phyloP scores from a whole-genome alignment of 345 rosid genomes.

The Arabidopsis arenosa region DNA sequence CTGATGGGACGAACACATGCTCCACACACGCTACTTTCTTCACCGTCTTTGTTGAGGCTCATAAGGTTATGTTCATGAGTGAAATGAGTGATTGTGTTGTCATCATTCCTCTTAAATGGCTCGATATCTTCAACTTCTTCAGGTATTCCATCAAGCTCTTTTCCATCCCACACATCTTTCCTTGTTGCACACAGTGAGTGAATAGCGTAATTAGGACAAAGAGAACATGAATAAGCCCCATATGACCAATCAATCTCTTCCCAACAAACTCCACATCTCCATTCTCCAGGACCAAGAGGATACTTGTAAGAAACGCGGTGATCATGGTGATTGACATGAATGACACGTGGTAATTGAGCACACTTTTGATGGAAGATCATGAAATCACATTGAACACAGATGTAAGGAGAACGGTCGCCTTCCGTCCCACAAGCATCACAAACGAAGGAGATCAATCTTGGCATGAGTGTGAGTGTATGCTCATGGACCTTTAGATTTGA shows the following conservation, averaged over 20 bases:
- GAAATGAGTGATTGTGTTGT: slow-evolving; percentile 28
- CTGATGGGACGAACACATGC: neutral
- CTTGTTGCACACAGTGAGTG: slow-evolving; percentile 26
- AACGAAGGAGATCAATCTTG: slow-evolving; percentile 1
- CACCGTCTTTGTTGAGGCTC: neutral
- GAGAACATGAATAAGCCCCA: slow-evolving; percentile 13
- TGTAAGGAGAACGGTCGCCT: slow-evolving; percentile 23
- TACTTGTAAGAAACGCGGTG: slow-evolving; percentile 20
- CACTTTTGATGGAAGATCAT: slow-evolving; percentile 5
- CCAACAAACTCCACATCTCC: slow-evolving; percentile 7
- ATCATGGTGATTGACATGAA: slow-evolving; percentile 12
- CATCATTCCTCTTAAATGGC: slow-evolving; percentile 5
- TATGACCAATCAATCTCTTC: slow-evolving; percentile 28
- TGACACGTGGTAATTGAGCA: neutral
- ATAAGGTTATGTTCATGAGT: slow-evolving; percentile 8
- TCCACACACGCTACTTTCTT: neutral
- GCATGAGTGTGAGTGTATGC: slow-evolving; percentile 31
- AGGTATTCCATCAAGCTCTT: slow-evolving; percentile 19
- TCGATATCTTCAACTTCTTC: slow-evolving; percentile 1
- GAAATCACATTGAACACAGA: neutral
- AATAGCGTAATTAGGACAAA: neutral
- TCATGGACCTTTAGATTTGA: slow-evolving; percentile 30
- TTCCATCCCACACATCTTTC: neutral
- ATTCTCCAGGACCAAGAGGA: slow-evolving; percentile 23
- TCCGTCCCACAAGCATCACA: slow-evolving; percentile 37